phyloP scores from a whole-genome alignment of 768 basidiomycete genomes.

The Tulasnella sp. region DNA sequence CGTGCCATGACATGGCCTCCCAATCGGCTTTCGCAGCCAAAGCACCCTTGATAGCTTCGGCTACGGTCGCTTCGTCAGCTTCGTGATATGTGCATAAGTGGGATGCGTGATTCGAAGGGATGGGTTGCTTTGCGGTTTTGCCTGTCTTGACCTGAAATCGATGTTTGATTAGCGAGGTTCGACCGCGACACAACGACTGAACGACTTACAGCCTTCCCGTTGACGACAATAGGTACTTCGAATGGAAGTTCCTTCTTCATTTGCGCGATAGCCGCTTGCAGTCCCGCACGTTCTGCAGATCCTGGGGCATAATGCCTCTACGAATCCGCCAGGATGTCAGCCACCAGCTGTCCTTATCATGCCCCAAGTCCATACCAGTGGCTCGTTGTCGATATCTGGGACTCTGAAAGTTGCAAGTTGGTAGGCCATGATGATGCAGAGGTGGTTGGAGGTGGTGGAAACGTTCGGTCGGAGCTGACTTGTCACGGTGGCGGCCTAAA shows the following conservation, averaged over 20 bases:
- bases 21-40: slow-evolving; percentile 79
- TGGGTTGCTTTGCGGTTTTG: slow-evolving; percentile 63
- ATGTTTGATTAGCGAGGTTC: no score
- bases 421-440: slow-evolving; percentile 31
- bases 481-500: background rate
- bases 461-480: background rate
- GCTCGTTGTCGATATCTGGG: slow-evolving; percentile 84
- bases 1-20: slow-evolving; percentile 94
- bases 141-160: slow-evolving; percentile 65
- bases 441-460: background rate
- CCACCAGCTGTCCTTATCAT: background rate
- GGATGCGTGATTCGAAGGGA: slow-evolving; percentile 79
- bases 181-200: background rate
- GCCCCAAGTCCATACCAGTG: slow-evolving; percentile 51
- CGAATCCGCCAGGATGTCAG: background rate
- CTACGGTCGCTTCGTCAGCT: slow-evolving; percentile 68
- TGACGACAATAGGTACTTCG: slow-evolving; percentile 87
- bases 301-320: slow-evolving; percentile 73
- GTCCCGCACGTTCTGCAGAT: slow-evolving; percentile 63
- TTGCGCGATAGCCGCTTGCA: slow-evolving; percentile 64
- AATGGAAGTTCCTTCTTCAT: slow-evolving; percentile 81
- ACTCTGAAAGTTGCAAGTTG: slow-evolving; percentile 82
- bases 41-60: slow-evolving; percentile 76
- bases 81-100: slow-evolving; percentile 83
- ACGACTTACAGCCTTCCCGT: slow-evolving; percentile 67